Conservation (phyloP, 371 early-diverging fungal genomes). For the Parasitella parasitica region DNA sequence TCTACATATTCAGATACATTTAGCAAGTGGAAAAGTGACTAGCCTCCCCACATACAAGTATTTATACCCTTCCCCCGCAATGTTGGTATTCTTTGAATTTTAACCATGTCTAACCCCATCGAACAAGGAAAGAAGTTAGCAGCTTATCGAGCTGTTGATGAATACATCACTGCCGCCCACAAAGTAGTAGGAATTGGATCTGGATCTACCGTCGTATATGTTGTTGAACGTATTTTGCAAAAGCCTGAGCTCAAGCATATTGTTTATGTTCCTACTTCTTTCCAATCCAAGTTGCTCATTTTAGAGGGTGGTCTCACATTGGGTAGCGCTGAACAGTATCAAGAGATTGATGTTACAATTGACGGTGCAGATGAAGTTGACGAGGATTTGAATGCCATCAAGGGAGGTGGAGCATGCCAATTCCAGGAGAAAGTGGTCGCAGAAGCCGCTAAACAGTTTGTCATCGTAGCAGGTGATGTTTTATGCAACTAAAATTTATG, state of each 20-base stretch:
- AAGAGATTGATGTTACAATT: conserved; percentile 83
- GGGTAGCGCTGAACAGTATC: conserved; percentile 61
- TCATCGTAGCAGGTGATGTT: conserved; percentile 74
- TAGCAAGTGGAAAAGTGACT: conserved; percentile 1
- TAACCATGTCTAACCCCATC: conserved; percentile 9
- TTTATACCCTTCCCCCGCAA: background rate
- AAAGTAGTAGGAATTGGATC: conserved; percentile 86
- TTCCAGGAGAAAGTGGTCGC: conserved; percentile 93
- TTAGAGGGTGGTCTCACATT: conserved; percentile 65
- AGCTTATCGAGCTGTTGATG: conserved; percentile 82
- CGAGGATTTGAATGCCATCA: conserved; percentile 78
- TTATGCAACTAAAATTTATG: no score
- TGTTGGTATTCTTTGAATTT: background rate
- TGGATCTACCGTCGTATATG: conserved; percentile 88
- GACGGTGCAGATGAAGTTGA: conserved; percentile 97
- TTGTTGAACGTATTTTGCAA: conserved; percentile 76
- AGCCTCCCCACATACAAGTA: background rate
- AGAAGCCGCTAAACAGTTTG: conserved; percentile 74
- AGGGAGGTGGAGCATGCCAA: conserved; percentile 94
- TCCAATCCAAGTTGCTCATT: conserved; percentile 84
- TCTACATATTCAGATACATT: background rate
- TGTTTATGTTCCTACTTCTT: conserved; percentile 90
- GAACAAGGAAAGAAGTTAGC: conserved; percentile 77
- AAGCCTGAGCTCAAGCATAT: conserved; percentile 58
- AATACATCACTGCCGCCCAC: conserved; percentile 62